Conservation (phyloP, 352 stramenopile genomes). For the Globisporangium heterothallicum region DNA sequence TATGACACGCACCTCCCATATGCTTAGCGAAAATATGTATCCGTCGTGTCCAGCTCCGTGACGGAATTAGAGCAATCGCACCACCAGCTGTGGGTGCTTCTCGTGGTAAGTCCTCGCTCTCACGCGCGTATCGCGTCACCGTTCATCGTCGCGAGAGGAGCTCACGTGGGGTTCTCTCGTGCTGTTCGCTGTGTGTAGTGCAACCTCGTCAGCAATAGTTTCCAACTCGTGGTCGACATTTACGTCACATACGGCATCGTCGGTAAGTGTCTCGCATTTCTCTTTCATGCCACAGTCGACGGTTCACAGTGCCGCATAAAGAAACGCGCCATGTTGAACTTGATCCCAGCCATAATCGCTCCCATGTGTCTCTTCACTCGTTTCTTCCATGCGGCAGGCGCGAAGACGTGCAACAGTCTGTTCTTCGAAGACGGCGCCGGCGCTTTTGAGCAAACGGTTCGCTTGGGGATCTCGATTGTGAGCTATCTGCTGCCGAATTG, state of each 20-base stretch:
- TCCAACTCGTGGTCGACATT: conserved; percentile 53
- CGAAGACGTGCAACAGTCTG: conserved; percentile 51
- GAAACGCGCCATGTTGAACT: conserved; percentile 8
- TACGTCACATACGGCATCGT: conserved; percentile 51
- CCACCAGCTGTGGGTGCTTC: conserved; percentile 58
- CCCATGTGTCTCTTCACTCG: background rate
- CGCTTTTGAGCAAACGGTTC: conserved; percentile 46
- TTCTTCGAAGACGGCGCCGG: conserved; percentile 65
- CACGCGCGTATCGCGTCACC: background rate
- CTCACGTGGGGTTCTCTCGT: background rate
- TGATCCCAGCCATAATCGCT: background rate
- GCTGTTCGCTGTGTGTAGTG: conserved; percentile 24
- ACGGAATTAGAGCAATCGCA: conserved; percentile 63
- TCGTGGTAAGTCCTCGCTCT: conserved; percentile 54
- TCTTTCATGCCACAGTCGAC: background rate
- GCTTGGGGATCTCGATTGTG: conserved; percentile 41
- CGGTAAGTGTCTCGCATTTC: conserved; percentile 19
- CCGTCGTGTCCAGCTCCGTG: conserved; percentile 19
- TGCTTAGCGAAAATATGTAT: conserved; percentile 32
- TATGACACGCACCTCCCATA: no score
- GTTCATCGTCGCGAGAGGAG: no score
- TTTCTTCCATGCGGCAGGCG: conserved; percentile 12
- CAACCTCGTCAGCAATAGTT: conserved; percentile 54
- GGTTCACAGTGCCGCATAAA: conserved; percentile 4
- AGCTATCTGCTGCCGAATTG: conserved; percentile 61